Base-by-base conservation (phyloP, 1,284 basidiomycete species). In the Ganoderma leucocontextum region DNA sequence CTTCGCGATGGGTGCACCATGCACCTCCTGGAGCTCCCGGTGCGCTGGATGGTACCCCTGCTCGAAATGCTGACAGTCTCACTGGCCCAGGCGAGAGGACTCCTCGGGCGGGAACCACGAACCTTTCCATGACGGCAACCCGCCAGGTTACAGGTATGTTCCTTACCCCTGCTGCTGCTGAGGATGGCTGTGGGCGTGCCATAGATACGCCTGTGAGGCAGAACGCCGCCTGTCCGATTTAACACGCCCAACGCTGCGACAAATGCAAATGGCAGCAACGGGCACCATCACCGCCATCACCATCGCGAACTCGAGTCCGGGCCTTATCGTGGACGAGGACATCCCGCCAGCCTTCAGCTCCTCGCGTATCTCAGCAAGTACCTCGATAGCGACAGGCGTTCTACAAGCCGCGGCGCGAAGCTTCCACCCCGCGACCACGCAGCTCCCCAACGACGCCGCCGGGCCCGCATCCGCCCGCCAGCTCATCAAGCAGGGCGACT, bases 351-450 rank as follows among this genome's bases (percentile, higher is more conserved):
- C 33, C 83, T 99, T 17, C 97, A 99, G 80, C 88, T 99, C 1
- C 85, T 99, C 0, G 98, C 98, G 8, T 99, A 99, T 77, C 85
- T 99, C 29, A 96, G 94, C 82, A 99, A 99, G 80, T 99, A 99
- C 95, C 97, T 0, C 97, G 99, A 80, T 97, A 99, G 3, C 87
- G 97, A n/a, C 92, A 96, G 73, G 95, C 96, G 7, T 99, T 99
- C 79, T 98, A 99, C 80, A 94, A 94, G 78, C 90, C 90, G 0
- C 87, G n/a, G 94, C 0, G 77, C 84, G 25, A n/a, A 87, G 88
- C 19, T 94, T 94, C 79, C 92, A 94, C 75, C 92, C 92, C 0
- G 92, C 90, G 4, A 87, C 85, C 44, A 83, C 84, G 6, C 80
- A 82, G 65, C 74, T 86, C 22, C 65, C 72, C n/a, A 68, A 64